These are phyloP conservation scores for Trichoderma breve DNA, from an alignment of 2,329 filamentous ascomycete genomes.

Conservation along the genomic window DNA sequence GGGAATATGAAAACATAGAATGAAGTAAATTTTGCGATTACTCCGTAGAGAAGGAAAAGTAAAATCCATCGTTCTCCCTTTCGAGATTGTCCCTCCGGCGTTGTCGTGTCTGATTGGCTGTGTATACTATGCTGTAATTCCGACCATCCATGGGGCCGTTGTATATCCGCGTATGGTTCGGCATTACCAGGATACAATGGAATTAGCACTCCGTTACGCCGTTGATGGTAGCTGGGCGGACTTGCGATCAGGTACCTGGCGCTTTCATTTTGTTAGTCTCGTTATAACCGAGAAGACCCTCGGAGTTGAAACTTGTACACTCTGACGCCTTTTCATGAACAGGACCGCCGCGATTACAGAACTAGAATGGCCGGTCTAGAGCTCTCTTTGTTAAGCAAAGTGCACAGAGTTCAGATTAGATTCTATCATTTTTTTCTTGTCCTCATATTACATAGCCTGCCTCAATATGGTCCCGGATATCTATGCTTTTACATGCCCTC, in stretches of 20 bases:
- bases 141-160: neutral
- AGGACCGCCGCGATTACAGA: neutral
- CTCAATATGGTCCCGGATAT: slow-evolving; percentile 23
- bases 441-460: slow-evolving; percentile 15
- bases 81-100: neutral
- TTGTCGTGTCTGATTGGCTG: neutral
- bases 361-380: neutral
- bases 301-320: neutral
- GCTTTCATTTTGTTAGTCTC: neutral
- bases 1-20: neutral
- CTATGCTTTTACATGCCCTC: slow-evolving; percentile 27
- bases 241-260: neutral
- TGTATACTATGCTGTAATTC: neutral
- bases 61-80: neutral
- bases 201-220: neutral
- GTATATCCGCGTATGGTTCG: neutral
- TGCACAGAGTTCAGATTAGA: slow-evolving; percentile 12
- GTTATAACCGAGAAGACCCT: neutral
- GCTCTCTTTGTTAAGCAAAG: neutral
- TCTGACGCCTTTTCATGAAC: neutral
- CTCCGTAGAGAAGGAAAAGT: neutral
- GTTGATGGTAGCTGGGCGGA: neutral
- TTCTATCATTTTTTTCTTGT: slow-evolving; percentile 17
- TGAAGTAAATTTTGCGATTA: neutral
- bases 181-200: neutral